These are phyloP conservation scores for Tuber magnatum DNA, from an alignment of 495 filamentous ascomycete species.

Conservation along the genomic window DNA sequence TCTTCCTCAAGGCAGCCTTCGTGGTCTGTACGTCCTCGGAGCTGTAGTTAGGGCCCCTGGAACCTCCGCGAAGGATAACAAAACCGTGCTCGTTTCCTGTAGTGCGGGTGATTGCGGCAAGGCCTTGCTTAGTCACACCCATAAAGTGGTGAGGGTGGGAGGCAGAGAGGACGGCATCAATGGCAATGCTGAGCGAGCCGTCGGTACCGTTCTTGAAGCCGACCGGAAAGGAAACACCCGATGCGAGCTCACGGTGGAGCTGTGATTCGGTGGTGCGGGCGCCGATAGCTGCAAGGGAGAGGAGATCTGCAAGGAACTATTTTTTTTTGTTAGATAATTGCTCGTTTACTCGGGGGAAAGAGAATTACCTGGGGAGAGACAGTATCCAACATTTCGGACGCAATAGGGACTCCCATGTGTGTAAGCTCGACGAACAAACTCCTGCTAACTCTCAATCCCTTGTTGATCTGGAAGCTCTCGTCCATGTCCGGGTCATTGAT, in stretches of 20 bases:
- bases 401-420: constrained; percentile 78
- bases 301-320: constrained; percentile 78
- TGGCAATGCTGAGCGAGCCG: constrained; percentile 85
- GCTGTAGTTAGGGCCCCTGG: constrained; percentile 91
- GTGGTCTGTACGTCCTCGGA: constrained; percentile 68
- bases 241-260: constrained; percentile 88
- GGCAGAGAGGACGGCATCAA: constrained; percentile 90
- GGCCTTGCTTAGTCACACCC: constrained; percentile 97
- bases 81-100: constrained; percentile 93
- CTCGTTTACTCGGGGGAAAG: background rate
- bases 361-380: constrained; percentile 67
- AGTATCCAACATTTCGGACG: constrained; percentile 95
- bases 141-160: constrained; percentile 93
- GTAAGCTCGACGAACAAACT: constrained; percentile 90
- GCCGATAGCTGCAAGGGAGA: constrained; percentile 92
- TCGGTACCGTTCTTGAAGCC: constrained; percentile 99
- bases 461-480: constrained; percentile 97
- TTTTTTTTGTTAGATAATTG: constrained; percentile 40
- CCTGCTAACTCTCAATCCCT: constrained; percentile 80
- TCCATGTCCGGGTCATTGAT: constrained; percentile 99
- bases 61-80: constrained; percentile 86
- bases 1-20: constrained; percentile 73
- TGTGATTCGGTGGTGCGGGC: constrained; percentile 96
- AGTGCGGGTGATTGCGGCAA: constrained; percentile 90
- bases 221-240: constrained; percentile 94